Evolutionary conservation across 768 basidiomycete species (phyloP), one percentile per base, ranked within the genome.

Genomic region (Xerocomus potaroensis): DNA sequence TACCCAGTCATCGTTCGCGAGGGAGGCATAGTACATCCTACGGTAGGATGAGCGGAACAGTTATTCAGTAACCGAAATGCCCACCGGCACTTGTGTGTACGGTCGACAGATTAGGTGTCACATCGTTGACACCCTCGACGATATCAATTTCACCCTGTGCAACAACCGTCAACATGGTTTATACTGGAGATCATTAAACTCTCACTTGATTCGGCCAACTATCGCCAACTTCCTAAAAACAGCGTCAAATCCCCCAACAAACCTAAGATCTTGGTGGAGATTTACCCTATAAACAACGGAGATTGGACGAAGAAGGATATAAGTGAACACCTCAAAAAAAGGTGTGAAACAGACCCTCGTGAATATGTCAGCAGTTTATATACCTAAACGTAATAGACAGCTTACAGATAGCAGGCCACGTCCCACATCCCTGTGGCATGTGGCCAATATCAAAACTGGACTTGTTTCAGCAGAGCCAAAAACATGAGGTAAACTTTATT

Each of bases 71-170:
- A n/a, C n/a, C n/a, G n/a, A 21, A 15, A 5, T 24, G 42, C 68
- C 38, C 47, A 75, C 79, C 67, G 10, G 76, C 53, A 45, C 66
- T 68, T 5, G 82, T 83, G 60, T 85, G 84, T 31, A 85, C 66
- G 0, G 80, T 76, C 2, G 71, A 69, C 47, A 71, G 68, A 55
- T 82, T 78, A 3, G 77, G 72, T 12, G 64, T 63, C 44, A 74
- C 66, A 54, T 80, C 68, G 54, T 84, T 83, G 12, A 83, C 80
- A 34, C 69, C 64, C 40, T 65, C 64, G 7, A 65, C 53, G 8
- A 67, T 65, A 36, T 67, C 63, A 5, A 67, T 38, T 30, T 65
- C 63, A 16, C 65, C 63, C 63, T 65, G 26, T n/a, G n/a, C n/a
- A n/a, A 5, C 41, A 48, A 30, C 6, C n/a, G n/a, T n/a, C n/a